Evolutionary conservation across 179 eudicot species (phyloP), one percentile per base, ranked within the genome.

Genomic region (Dionaea muscipula): DNA sequence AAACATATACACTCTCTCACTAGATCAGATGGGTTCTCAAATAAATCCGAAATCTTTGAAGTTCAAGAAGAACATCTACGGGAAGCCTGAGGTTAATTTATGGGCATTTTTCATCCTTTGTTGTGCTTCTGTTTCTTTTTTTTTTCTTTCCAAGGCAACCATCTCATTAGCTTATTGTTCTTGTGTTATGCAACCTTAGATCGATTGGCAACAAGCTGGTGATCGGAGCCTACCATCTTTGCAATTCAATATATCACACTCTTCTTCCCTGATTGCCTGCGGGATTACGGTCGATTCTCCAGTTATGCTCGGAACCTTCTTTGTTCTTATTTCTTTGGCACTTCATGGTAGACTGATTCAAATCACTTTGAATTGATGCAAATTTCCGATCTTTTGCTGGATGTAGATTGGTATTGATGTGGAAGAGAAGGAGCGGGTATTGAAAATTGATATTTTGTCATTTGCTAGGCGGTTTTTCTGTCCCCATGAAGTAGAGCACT

Each of bases 331-430:
- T n/a, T n/a, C n/a, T n/a, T n/a, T n/a, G n/a, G n/a, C n/a, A n/a
- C n/a, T n/a, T n/a, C n/a, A n/a, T n/a, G n/a, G n/a, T n/a, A n/a
- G n/a, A n/a, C n/a, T n/a, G n/a, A n/a, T n/a, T n/a, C n/a, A n/a
- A n/a, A n/a, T n/a, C n/a, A n/a, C n/a, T n/a, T n/a, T n/a, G n/a
- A n/a, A 21, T 3, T 28, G 35, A 14, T 23, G 5, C 26, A 33
- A 28, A 52, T 22, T 39, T 49, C 43, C 49, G 22, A 33, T 59
- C 36, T 20, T 59, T 27, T 57, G 20, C 60, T 33, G 14, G 37
- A 35, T 59, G 56, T 72, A 90, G 95, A 83, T 90, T 68, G 97
- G 97, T 64, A 78, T 90, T 51, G 95, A 90, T 51, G 81, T 83
- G 35, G 97, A 90, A 64, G 94, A 83, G 58, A 90, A 83, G 72